A percentile compares a stretch with the other conserved stretches of the same genome.
phyloP scores from a whole-genome alignment of 2,329 filamentous ascomycete genomes.

The Mycosphaerella sp. region DNA sequence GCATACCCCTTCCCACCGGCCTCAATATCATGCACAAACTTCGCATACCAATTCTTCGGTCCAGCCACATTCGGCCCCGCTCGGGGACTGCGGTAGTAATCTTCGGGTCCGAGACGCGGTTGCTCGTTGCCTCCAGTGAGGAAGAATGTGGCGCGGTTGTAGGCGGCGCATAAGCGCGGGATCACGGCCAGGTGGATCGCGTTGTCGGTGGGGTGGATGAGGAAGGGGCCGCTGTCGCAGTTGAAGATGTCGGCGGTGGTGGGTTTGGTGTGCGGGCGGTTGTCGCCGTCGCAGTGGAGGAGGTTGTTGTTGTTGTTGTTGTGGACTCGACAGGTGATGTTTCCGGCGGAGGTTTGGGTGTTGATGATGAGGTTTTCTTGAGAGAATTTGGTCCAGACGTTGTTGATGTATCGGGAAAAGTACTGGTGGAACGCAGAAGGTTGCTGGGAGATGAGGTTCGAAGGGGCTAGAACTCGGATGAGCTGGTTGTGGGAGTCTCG shows the following conservation, averaged over 20 bases:
- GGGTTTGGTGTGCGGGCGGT: constrained; percentile 50
- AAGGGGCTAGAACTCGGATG: constrained; percentile 40
- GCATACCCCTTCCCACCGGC: constrained; percentile 57
- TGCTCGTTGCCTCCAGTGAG: constrained; percentile 43
- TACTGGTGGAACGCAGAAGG: constrained; percentile 45
- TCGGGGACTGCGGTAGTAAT: constrained; percentile 33
- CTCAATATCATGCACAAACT: constrained; percentile 56
- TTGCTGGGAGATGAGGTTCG: constrained; percentile 41
- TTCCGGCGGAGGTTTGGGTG: constrained; percentile 56
- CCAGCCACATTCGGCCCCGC: too few relatives aligned
- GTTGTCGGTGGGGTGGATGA: constrained; percentile 37
- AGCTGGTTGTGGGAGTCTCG: constrained; percentile 33
- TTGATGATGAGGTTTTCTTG: constrained; percentile 51
- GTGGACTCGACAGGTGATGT: constrained; percentile 46
- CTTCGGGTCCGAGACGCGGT: constrained; percentile 35
- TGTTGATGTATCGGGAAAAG: constrained; percentile 46
- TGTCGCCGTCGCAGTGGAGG: constrained; percentile 38
- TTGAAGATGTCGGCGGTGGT: constrained; percentile 58
- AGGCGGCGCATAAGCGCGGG: constrained; percentile 65
- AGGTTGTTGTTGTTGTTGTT: constrained; percentile 33
- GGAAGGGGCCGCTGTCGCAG: constrained; percentile 59
- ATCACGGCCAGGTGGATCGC: constrained; percentile 52
- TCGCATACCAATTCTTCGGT: constrained; percentile 49
- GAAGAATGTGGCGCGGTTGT: constrained; percentile 67
- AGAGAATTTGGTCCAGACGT: constrained; percentile 46